phyloP scores from a whole-genome alignment of 2,329 filamentous ascomycete species.

The Neobulgaria alba region DNA sequence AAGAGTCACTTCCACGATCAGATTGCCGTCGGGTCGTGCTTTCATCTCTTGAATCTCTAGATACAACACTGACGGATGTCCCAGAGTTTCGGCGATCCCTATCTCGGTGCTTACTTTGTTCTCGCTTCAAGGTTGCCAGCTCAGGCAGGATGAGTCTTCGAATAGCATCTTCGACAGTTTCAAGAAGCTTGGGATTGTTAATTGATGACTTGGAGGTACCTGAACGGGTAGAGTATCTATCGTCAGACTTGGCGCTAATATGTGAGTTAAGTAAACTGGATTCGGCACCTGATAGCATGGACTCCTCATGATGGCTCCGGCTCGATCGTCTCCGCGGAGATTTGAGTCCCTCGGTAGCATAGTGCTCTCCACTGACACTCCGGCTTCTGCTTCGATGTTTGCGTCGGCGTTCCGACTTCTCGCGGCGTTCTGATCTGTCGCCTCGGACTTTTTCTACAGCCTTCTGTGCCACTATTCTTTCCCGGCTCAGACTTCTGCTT shows the following conservation, averaged over 20 bases:
- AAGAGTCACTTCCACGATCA: constrained; percentile 28
- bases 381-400: constrained; percentile 38
- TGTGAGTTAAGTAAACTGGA: constrained; percentile 52
- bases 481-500: constrained; percentile 56
- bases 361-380: constrained; percentile 35
- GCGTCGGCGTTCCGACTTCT: constrained; percentile 36
- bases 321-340: constrained; percentile 39
- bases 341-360: constrained; percentile 36
- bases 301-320: constrained; percentile 43
- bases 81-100: constrained; percentile 51
- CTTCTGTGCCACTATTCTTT: constrained; percentile 55
- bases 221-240: constrained; percentile 50
- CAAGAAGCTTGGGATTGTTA: constrained; percentile 63
- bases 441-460: constrained; percentile 58
- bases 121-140: constrained; percentile 81
- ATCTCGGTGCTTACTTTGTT: constrained; percentile 67
- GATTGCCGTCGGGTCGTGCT: constrained; percentile 30
- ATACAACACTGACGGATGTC: constrained; percentile 44
- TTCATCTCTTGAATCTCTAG: constrained; percentile 41
- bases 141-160: constrained; percentile 73
- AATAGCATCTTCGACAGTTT: constrained; percentile 68
- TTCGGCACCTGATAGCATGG: constrained; percentile 36
- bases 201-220: constrained; percentile 52
- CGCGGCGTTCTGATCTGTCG: constrained; percentile 41
- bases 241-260: constrained; percentile 45